A percentile compares a stretch with the other conserved stretches of the same genome.
Conservation (phyloP, 1,284 basidiomycete species). For the Boletellus deceptivus region DNA sequence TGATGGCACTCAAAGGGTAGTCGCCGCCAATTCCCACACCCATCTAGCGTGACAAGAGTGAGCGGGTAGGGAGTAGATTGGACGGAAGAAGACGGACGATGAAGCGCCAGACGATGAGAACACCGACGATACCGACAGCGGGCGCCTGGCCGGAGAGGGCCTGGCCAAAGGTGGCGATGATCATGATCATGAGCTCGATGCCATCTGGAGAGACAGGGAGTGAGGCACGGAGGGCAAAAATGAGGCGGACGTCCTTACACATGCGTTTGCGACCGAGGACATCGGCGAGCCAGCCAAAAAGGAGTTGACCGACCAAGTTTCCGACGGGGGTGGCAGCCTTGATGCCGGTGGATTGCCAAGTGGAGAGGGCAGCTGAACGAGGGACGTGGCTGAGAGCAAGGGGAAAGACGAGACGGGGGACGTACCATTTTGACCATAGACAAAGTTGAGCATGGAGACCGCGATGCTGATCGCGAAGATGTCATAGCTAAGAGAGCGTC, state of each 20-base stretch:
- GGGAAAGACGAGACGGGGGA: neutral
- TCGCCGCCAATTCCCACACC: conserved; percentile 62
- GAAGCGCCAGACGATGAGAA: conserved; percentile 57
- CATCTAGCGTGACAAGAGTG: conserved; percentile 33
- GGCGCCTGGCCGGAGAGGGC: conserved; percentile 50
- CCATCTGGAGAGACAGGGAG: conserved; percentile 43
- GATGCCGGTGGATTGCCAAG: conserved; percentile 69
- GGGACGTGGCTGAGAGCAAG: neutral
- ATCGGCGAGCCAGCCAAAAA: conserved; percentile 60
- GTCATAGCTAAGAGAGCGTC: conserved; percentile 49
- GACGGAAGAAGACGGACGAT: conserved; percentile 33
- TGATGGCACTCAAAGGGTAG: conserved; percentile 51
- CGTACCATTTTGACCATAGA: conserved; percentile 52
- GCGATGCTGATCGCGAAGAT: conserved; percentile 78
- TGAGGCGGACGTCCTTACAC: conserved; percentile 13
- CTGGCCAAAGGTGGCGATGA: conserved; percentile 49
- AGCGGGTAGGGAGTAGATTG: neutral
- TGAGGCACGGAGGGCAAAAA: neutral
- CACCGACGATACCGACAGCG: conserved; percentile 56
- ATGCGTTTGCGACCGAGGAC: conserved; percentile 50
- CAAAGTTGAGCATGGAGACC: conserved; percentile 72
- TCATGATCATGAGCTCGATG: conserved; percentile 57
- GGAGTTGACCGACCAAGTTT: conserved; percentile 57
- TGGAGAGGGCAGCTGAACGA: conserved; percentile 36
- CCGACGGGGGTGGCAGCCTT: conserved; percentile 75